A percentile compares a stretch with the other conserved stretches of the same genome.
Conservation (phyloP, 495 filamentous ascomycete genomes). For the Xylaria longipes region DNA sequence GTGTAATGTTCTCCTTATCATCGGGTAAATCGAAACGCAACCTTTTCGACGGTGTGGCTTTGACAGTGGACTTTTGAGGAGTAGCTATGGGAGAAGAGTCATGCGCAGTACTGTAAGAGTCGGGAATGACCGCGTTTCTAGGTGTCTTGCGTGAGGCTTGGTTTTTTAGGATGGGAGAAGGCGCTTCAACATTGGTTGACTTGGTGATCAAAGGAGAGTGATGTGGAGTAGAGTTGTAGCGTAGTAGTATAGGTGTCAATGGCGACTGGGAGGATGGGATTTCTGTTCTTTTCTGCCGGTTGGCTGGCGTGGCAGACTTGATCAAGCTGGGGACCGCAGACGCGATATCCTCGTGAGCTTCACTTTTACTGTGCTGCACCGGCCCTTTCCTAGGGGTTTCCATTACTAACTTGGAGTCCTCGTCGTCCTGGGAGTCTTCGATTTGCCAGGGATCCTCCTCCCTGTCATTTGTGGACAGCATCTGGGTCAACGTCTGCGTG, state of each 20-base stretch:
- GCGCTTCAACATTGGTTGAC: conserved; percentile 45
- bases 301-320: conserved; percentile 43
- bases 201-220: conserved; percentile 47
- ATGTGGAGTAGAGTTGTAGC: conserved; percentile 33
- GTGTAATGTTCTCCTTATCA: conserved; percentile 41
- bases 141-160: conserved; percentile 37
- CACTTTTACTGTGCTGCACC: conserved; percentile 2
- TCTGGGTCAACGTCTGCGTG: conserved; percentile 54
- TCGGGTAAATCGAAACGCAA: conserved; percentile 32
- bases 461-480: conserved; percentile 38
- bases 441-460: conserved; percentile 39
- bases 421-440: conserved; percentile 45
- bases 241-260: conserved; percentile 43
- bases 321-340: conserved; percentile 32
- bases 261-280: conserved; percentile 51
- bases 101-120: conserved; percentile 47
- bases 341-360: conserved; percentile 17
- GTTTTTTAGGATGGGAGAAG: conserved; percentile 38
- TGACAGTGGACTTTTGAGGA: conserved; percentile 14
- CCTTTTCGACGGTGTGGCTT: conserved; percentile 33
- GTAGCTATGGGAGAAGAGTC: conserved; percentile 28
- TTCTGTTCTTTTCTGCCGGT: conserved; percentile 43
- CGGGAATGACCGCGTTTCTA: conserved; percentile 43
- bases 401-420: conserved; percentile 30
- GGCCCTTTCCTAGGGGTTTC: conserved; percentile 34